phyloP scores from a whole-genome alignment of 2,329 filamentous ascomycete genomes.

The Calonectria pteridis region DNA sequence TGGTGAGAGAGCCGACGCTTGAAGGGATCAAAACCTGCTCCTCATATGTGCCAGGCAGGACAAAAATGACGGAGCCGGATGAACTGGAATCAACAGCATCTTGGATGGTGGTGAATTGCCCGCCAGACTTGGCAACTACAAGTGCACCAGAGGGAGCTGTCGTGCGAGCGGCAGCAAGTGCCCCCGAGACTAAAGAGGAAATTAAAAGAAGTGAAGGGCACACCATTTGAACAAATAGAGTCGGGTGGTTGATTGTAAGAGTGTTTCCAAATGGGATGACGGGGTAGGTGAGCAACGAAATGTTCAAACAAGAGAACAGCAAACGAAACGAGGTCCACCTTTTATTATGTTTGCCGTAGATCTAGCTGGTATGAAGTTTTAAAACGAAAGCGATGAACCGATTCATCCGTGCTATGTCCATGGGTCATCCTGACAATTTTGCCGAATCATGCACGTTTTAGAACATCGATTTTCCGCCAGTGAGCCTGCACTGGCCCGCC shows the following conservation, averaged over 20 bases:
- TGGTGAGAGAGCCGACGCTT: constrained; percentile 62
- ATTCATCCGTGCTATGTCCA: background rate
- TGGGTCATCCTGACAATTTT: background rate
- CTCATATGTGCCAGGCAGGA: constrained; percentile 35
- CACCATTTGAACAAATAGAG: constrained; percentile 15
- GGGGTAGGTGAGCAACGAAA: background rate
- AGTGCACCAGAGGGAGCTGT: constrained; percentile 47
- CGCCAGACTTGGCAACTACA: constrained; percentile 51
- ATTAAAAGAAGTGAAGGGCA: constrained; percentile 11
- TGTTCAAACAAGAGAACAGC: background rate
- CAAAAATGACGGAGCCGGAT: constrained; percentile 36
- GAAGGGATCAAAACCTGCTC: constrained; percentile 65
- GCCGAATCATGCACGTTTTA: constrained; percentile 5
- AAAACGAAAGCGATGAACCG: background rate
- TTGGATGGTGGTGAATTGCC: constrained; percentile 57
- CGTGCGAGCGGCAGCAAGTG: constrained; percentile 44
- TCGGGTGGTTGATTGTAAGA: background rate
- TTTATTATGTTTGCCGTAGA: background rate
- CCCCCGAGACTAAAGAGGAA: constrained; percentile 28
- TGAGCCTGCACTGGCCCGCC: background rate
- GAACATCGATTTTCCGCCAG: constrained; percentile 17
- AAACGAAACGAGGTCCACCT: background rate
- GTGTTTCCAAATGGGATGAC: background rate
- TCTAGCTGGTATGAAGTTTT: background rate
- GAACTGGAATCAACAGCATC: constrained; percentile 64